Percentiles rank a stretch among this genome's conserved stretches.
Evolutionary conservation across 2,329 filamentous ascomycete genomes (phyloP).

Genomic region (Fusarium paranaense): DNA sequence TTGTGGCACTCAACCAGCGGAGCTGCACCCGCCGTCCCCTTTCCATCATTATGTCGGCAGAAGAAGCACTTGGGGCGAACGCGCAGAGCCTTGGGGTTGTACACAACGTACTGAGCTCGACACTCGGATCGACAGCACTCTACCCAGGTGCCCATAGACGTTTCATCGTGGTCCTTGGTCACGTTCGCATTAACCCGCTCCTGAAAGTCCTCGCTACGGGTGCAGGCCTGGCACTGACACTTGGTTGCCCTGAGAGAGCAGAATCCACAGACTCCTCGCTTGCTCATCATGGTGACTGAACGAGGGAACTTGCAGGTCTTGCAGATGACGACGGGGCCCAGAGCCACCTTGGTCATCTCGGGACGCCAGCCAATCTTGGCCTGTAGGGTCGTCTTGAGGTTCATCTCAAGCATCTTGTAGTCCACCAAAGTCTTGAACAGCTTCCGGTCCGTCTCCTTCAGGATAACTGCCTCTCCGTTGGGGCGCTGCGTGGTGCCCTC

Average conservation of each 20-base stretch:
- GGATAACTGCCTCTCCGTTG: conserved; percentile 37
- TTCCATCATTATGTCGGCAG: conserved; percentile 51
- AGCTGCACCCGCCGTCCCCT: conserved; percentile 37
- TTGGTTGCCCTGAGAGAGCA: conserved; percentile 45
- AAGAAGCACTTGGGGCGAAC: conserved; percentile 62
- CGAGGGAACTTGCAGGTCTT: conserved; percentile 56
- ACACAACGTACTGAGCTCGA: conserved; percentile 63
- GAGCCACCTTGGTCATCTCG: conserved; percentile 53
- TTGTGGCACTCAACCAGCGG: conserved; percentile 58
- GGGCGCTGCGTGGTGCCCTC: conserved; percentile 32
- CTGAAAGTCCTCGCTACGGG: conserved; percentile 37
- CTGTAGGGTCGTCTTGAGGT: conserved; percentile 57
- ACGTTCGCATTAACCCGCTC: conserved; percentile 45
- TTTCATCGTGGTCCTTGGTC: conserved; percentile 44
- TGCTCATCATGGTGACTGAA: conserved; percentile 62
- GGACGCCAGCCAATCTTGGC: conserved; percentile 60
- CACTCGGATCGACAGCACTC: conserved; percentile 58
- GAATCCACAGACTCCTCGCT: conserved; percentile 54
- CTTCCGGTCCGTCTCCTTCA: conserved; percentile 51
- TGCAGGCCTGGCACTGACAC: conserved; percentile 39
- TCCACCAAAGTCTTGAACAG: conserved; percentile 59
- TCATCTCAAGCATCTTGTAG: conserved; percentile 60
- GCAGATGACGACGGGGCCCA: conserved; percentile 59
- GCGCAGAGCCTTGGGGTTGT: conserved; percentile 54
- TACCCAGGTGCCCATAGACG: conserved; percentile 56